Evolutionary conservation across 1,284 basidiomycete species (phyloP).

Genomic region (Flammula alnicola): DNA sequence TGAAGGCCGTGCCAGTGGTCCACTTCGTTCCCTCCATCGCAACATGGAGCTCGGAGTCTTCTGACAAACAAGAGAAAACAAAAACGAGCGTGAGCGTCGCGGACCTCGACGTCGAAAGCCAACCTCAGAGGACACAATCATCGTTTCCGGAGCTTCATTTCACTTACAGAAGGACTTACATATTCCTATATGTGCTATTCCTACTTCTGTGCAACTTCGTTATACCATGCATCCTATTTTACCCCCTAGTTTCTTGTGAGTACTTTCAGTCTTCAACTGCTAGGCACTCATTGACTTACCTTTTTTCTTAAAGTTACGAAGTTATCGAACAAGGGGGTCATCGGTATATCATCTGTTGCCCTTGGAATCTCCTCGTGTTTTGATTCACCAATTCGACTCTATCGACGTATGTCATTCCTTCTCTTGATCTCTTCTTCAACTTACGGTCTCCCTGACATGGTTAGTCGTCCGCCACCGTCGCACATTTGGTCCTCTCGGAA

Average conservation of each 20-base stretch:
- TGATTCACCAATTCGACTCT: conserved; percentile 34
- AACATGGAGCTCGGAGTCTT: not conserved
- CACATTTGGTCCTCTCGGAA: conserved; percentile 31
- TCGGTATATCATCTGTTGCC: conserved; percentile 34
- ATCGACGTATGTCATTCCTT: conserved; percentile 26
- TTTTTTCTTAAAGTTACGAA: conserved; percentile 23
- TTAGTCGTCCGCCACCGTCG: conserved; percentile 27
- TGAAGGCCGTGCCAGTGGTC: not conserved
- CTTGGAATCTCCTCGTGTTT: conserved; percentile 36
- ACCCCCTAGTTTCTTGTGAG: conserved; percentile 30
- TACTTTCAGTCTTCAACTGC: not conserved
- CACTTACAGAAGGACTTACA: conserved; percentile 21
- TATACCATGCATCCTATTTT: conserved; percentile 33
- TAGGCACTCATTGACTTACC: not conserved
- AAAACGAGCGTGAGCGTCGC: not conserved
- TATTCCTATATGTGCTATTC: conserved; percentile 30
- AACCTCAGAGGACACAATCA: not conserved
- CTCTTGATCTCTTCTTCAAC: not conserved
- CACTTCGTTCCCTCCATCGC: too few relatives aligned
- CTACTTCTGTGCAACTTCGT: conserved; percentile 32
- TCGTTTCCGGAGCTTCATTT: conserved; percentile 23
- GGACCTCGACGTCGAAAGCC: conserved; percentile 7
- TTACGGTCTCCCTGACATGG: not conserved
- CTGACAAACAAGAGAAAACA: conserved; percentile 21
- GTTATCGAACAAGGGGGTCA: conserved; percentile 27